Conservation (phyloP, 257 asterid species). For the Avicennia marina region DNA sequence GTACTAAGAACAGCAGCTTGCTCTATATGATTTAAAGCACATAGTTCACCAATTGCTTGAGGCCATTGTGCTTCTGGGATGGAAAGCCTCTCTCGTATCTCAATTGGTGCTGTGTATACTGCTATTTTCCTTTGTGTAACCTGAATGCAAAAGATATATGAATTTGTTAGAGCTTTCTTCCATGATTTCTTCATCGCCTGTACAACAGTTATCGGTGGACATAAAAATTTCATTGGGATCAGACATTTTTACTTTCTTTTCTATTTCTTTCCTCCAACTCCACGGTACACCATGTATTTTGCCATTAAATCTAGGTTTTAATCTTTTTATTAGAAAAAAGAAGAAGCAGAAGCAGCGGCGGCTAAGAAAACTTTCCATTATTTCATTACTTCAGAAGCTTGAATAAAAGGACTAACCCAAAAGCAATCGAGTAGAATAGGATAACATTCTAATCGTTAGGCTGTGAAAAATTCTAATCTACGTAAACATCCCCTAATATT, state of each 20-base stretch:
- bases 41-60: constrained; percentile 66
- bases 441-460: constrained; percentile 1
- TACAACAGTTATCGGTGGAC: too few relatives aligned
- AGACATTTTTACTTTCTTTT: too few relatives aligned
- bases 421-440: neutral
- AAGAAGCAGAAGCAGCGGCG: too few relatives aligned
- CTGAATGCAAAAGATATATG: constrained; percentile 33
- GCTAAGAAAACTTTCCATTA: too few relatives aligned
- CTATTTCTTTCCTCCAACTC: too few relatives aligned
- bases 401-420: too few relatives aligned
- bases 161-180: constrained; percentile 9
- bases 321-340: too few relatives aligned
- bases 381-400: too few relatives aligned
- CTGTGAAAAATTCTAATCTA: neutral
- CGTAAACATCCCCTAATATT: too few relatives aligned
- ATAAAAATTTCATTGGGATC: too few relatives aligned
- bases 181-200: constrained; percentile 9
- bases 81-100: constrained; percentile 83
- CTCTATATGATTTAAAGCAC: constrained; percentile 76
- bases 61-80: constrained; percentile 94
- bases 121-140: constrained; percentile 77
- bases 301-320: too few relatives aligned
- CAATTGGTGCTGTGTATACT: constrained; percentile 82
- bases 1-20: constrained; percentile 97
- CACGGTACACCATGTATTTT: too few relatives aligned